Conservation (phyloP, 2,329 filamentous ascomycete species). For the Fusarium xylarioides region DNA sequence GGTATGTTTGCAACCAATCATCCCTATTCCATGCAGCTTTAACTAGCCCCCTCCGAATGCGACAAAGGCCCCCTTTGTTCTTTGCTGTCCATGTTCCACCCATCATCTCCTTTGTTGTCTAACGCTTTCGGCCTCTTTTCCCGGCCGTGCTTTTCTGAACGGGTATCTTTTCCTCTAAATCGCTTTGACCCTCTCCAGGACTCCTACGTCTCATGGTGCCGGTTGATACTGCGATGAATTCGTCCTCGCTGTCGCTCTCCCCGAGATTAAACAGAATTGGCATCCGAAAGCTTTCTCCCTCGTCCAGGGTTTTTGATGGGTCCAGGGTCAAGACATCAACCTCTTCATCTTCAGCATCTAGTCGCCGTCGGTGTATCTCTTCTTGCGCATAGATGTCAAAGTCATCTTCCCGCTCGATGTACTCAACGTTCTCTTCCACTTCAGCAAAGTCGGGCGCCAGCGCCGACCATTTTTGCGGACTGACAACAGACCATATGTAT, state of each 20-base stretch:
- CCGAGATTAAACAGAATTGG: slow-evolving; percentile 92
- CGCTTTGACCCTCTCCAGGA: slow-evolving; percentile 76
- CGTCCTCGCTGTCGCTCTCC: slow-evolving; percentile 95
- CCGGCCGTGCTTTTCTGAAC: slow-evolving; percentile 51
- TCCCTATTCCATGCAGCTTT: slow-evolving; percentile 21
- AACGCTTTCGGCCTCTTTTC: slow-evolving; percentile 53
- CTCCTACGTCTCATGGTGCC: slow-evolving; percentile 91
- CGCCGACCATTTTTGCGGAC: slow-evolving; percentile 96
- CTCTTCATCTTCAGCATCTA: slow-evolving; percentile 92
- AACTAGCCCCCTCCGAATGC: slow-evolving; percentile 14
- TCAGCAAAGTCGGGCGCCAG: slow-evolving; percentile 96
- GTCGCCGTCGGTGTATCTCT: slow-evolving; percentile 88
- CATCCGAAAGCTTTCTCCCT: slow-evolving; percentile 80
- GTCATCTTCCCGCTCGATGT: slow-evolving; percentile 94
- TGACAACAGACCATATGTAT: slow-evolving; percentile 95
- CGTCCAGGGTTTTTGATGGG: slow-evolving; percentile 67
- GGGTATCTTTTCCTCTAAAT: slow-evolving; percentile 53
- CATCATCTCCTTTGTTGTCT: slow-evolving; percentile 12
- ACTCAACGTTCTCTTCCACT: slow-evolving; percentile 98
- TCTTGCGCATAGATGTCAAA: slow-evolving; percentile 98
- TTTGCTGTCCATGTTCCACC: slow-evolving; percentile 1
- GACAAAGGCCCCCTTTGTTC: slow-evolving; percentile 33
- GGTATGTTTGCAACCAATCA: slow-evolving; percentile 6
- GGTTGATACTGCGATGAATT: slow-evolving; percentile 72
- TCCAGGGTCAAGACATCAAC: slow-evolving; percentile 88